Percentiles rank a stretch among this genome's conserved stretches.
Evolutionary conservation across 1,284 basidiomycete species (phyloP).

Genomic region (Xerocomus nothofagi): DNA sequence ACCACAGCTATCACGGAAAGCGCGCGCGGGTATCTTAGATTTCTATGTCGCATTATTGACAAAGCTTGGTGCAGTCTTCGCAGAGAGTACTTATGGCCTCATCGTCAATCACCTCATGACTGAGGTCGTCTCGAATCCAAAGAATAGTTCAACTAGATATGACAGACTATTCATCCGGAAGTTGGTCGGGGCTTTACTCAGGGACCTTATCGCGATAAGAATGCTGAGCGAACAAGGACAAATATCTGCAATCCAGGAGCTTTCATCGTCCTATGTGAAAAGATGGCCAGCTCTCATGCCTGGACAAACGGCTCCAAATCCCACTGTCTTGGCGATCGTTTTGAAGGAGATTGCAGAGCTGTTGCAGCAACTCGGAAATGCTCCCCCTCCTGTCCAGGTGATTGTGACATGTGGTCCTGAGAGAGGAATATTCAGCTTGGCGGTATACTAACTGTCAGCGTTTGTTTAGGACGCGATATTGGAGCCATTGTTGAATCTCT

Average conservation of each 20-base stretch:
- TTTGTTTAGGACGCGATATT: conserved; percentile 71
- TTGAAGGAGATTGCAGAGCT: conserved; percentile 85
- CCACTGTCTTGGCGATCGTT: conserved; percentile 73
- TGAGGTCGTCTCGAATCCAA: conserved; percentile 68
- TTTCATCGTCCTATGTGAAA: conserved; percentile 80
- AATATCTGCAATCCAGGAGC: conserved; percentile 86
- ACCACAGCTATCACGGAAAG: conserved; percentile 63
- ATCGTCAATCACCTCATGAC: conserved; percentile 78
- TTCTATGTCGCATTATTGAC: conserved; percentile 83
- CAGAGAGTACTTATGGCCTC: conserved; percentile 81
- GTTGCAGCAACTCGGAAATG: conserved; percentile 88
- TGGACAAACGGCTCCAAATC: conserved; percentile 71
- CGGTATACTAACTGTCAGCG: conserved; percentile 4
- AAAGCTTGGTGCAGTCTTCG: conserved; percentile 74
- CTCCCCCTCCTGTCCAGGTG: conserved; percentile 84
- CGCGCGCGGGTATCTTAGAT: conserved; percentile 85
- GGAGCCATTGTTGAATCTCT: conserved; percentile 83
- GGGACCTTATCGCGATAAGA: conserved; percentile 84
- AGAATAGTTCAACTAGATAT: conserved; percentile 60
- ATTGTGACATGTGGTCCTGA: conserved; percentile 12
- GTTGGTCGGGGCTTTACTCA: conserved; percentile 74
- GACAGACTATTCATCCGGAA: conserved; percentile 76
- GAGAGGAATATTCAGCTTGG: neutral
- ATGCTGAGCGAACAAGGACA: conserved; percentile 93
- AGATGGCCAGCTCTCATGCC: conserved; percentile 94